These are phyloP conservation scores for Passalora sequoiae DNA, from an alignment of 2,329 filamentous ascomycete genomes.

Conservation along the genomic window DNA sequence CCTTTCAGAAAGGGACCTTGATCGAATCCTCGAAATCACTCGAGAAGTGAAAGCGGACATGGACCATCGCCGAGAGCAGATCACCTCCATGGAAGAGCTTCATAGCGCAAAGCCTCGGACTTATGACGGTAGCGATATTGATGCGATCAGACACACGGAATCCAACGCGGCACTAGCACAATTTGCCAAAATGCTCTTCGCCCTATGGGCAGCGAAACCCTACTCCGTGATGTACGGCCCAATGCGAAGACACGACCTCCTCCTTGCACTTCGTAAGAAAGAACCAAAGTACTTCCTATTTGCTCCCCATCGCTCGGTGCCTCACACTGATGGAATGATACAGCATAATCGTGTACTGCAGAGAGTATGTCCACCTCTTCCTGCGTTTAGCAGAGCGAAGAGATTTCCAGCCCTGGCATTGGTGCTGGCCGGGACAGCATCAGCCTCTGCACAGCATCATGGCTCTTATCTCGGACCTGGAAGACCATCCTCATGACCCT, in stretches of 20 bases:
- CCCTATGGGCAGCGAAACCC: slow-evolving; percentile 23
- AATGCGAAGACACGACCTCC: slow-evolving; percentile 17
- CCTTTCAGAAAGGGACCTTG: slow-evolving; percentile 15
- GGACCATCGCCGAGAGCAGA: slow-evolving; percentile 16
- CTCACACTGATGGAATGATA: slow-evolving; percentile 11
- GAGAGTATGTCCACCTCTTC: slow-evolving; percentile 23
- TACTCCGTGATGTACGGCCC: slow-evolving; percentile 24
- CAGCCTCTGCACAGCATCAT: slow-evolving; percentile 26
- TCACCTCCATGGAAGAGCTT: slow-evolving; percentile 14
- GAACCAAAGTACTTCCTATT: slow-evolving; percentile 16
- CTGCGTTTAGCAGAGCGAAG: slow-evolving; percentile 18
- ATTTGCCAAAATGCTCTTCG: slow-evolving; percentile 20
- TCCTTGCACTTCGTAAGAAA: slow-evolving; percentile 17
- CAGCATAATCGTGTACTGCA: slow-evolving; percentile 21
- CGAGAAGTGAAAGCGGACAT: slow-evolving; percentile 18
- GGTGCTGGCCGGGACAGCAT: slow-evolving; percentile 24
- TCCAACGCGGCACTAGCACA: slow-evolving; percentile 20
- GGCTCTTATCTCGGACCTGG: slow-evolving; percentile 23
- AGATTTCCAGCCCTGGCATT: slow-evolving; percentile 26
- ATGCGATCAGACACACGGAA: slow-evolving; percentile 18
- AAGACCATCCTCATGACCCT: slow-evolving; percentile 19
- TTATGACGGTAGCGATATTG: slow-evolving; percentile 18
- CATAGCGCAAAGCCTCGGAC: slow-evolving; percentile 8
- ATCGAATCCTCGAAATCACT: slow-evolving; percentile 20
- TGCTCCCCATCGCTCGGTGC: neutral